These are phyloP conservation scores for Scytalidium lignicola DNA, from an alignment of 2,329 filamentous ascomycete species.

Conservation along the genomic window DNA sequence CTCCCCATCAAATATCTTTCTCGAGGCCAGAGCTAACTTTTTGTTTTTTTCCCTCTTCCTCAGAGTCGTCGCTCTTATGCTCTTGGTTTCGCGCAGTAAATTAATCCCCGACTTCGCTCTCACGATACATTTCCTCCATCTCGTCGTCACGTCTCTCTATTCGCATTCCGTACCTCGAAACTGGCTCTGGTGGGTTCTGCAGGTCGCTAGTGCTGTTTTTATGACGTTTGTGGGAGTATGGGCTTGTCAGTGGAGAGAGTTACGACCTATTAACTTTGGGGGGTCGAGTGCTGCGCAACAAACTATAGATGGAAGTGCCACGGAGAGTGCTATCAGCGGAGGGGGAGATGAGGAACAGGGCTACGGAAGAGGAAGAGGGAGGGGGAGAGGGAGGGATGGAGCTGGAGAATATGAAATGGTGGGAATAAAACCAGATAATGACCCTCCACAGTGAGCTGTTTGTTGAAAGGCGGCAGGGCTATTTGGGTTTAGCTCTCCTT, in stretches of 20 bases:
- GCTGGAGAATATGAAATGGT: slow-evolving; percentile 64
- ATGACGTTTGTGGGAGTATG: slow-evolving; percentile 76
- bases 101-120: slow-evolving; percentile 92
- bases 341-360: slow-evolving; percentile 43
- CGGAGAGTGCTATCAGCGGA: slow-evolving; percentile 13
- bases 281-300: slow-evolving; percentile 36
- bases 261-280: slow-evolving; percentile 84
- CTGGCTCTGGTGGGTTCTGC: slow-evolving; percentile 79
- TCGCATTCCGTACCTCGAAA: slow-evolving; percentile 70
- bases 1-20: background rate
- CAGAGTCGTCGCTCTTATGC: slow-evolving; percentile 77
- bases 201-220: slow-evolving; percentile 52
- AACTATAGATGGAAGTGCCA: slow-evolving; percentile 12
- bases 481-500: too few relatives aligned
- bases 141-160: slow-evolving; percentile 73
- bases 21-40: slow-evolving; percentile 1
- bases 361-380: slow-evolving; percentile 43
- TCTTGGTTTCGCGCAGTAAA: slow-evolving; percentile 83
- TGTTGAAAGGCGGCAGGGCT: too few relatives aligned
- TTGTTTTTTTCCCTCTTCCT: background rate
- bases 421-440: slow-evolving; percentile 37
- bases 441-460: too few relatives aligned
- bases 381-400: slow-evolving; percentile 49
- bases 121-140: slow-evolving; percentile 79
- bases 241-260: slow-evolving; percentile 85